phyloP scores from a whole-genome alignment of 331 rosid genomes.

The Acacia concinna region DNA sequence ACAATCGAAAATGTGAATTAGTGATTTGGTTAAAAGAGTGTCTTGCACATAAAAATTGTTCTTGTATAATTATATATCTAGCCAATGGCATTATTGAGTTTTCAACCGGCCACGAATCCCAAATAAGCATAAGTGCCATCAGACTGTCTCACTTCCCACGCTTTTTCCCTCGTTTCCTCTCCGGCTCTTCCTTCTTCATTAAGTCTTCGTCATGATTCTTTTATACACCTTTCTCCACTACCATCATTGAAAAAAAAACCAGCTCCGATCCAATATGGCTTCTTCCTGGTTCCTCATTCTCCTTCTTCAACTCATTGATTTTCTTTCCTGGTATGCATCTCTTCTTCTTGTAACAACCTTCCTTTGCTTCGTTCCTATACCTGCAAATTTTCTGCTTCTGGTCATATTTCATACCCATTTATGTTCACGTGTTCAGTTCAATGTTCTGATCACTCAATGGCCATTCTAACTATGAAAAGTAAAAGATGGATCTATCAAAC shows the following conservation, averaged over 20 bases:
- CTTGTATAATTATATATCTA: too few relatives aligned
- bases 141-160: not conserved
- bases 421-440: not conserved
- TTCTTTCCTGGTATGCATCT: conserved; percentile 53
- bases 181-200: not conserved
- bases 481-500: not conserved
- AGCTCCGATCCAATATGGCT: conserved; percentile 31
- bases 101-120: too few relatives aligned
- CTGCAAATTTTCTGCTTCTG: not conserved
- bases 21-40: too few relatives aligned
- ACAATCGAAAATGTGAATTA: too few relatives aligned
- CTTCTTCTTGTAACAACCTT: not conserved
- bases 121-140: too few relatives aligned
- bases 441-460: not conserved
- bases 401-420: not conserved
- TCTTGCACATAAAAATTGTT: too few relatives aligned
- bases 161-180: not conserved
- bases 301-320: conserved; percentile 33
- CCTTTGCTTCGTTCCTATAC: not conserved
- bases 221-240: not conserved
- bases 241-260: not conserved
- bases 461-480: not conserved
- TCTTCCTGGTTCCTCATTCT: conserved; percentile 38
- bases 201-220: not conserved
- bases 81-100: too few relatives aligned